These are phyloP conservation scores for Fonsecaea multimorphosa DNA, from an alignment of 2,329 filamentous ascomycete genomes.

Conservation along the genomic window DNA sequence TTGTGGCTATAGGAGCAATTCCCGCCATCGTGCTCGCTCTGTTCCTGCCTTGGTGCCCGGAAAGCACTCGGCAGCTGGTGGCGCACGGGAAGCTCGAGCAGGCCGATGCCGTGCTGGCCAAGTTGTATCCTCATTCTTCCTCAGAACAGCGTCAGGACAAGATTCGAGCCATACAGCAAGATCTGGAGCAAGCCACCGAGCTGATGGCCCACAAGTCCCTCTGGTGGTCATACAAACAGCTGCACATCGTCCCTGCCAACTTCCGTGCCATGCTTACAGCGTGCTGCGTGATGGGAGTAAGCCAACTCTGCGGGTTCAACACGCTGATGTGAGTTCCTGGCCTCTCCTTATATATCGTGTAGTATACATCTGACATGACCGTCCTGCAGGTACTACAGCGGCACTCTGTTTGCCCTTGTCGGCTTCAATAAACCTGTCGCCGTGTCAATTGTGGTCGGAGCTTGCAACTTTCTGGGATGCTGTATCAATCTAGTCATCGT, in stretches of 20 bases:
- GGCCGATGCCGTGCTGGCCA: constrained; percentile 67
- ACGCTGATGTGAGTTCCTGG: constrained; percentile 72
- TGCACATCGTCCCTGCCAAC: constrained; percentile 31
- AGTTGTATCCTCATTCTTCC: constrained; percentile 69
- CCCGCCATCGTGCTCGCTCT: constrained; percentile 75
- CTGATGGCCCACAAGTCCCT: constrained; percentile 26
- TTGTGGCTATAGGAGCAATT: constrained; percentile 82
- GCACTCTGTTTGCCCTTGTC: constrained; percentile 77
- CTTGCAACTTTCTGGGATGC: constrained; percentile 72
- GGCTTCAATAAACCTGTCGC: constrained; percentile 80
- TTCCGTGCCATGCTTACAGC: constrained; percentile 77
- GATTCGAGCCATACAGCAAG: constrained; percentile 26
- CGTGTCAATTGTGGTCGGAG: constrained; percentile 77
- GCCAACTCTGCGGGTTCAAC: constrained; percentile 90
- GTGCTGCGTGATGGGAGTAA: constrained; percentile 82
- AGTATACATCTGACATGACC: not conserved
- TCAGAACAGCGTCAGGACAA: constrained; percentile 66
- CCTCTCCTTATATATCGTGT: not conserved
- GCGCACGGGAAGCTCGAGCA: constrained; percentile 56
- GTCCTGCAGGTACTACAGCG: constrained; percentile 67
- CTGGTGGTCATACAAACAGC: constrained; percentile 46
- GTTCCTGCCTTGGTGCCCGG: constrained; percentile 75
- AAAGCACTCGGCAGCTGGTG: constrained; percentile 60
- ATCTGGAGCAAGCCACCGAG: constrained; percentile 24
- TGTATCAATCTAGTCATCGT: constrained; percentile 58